Conservation (phyloP, 805 yeast species). For the Lipomyces yamadae region DNA sequence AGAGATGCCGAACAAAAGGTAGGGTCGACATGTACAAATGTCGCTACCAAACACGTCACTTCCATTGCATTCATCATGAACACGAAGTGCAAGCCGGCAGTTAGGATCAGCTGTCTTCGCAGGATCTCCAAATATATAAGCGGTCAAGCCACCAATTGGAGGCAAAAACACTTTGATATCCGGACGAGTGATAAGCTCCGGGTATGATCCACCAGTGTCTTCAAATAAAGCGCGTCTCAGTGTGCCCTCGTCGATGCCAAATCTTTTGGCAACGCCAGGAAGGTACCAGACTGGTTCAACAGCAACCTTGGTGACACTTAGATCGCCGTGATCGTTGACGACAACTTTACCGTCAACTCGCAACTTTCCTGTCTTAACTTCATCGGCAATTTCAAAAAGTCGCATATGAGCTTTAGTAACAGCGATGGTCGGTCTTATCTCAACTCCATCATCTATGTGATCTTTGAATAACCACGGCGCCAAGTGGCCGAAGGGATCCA, state of each 20-base stretch:
- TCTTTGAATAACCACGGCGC: constrained; percentile 64
- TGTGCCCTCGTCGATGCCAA: constrained; percentile 60
- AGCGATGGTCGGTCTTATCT: constrained; percentile 67
- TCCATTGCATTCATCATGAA: constrained; percentile 74
- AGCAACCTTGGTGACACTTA: constrained; percentile 66
- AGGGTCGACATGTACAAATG: constrained; percentile 73
- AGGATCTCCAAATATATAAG: constrained; percentile 68
- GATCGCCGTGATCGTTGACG: constrained; percentile 62
- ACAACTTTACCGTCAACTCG: constrained; percentile 66
- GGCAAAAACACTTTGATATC: constrained; percentile 69
- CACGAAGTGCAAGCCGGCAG: constrained; percentile 59
- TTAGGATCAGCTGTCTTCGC: constrained; percentile 57
- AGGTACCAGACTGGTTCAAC: constrained; percentile 74
- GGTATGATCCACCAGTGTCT: constrained; percentile 74
- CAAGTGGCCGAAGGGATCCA: constrained; percentile 71
- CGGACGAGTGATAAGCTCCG: constrained; percentile 69
- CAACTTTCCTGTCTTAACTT: constrained; percentile 58
- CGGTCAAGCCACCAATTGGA: constrained; percentile 72
- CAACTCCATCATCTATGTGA: constrained; percentile 52
- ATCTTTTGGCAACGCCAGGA: constrained; percentile 70
- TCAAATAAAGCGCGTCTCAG: constrained; percentile 65
- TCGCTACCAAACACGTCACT: constrained; percentile 72
- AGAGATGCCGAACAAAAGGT: constrained; percentile 65
- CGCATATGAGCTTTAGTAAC: constrained; percentile 70
- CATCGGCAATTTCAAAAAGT: constrained; percentile 61